phyloP scores from a whole-genome alignment of 73 alveolate species.

The Halteria grandinella region DNA sequence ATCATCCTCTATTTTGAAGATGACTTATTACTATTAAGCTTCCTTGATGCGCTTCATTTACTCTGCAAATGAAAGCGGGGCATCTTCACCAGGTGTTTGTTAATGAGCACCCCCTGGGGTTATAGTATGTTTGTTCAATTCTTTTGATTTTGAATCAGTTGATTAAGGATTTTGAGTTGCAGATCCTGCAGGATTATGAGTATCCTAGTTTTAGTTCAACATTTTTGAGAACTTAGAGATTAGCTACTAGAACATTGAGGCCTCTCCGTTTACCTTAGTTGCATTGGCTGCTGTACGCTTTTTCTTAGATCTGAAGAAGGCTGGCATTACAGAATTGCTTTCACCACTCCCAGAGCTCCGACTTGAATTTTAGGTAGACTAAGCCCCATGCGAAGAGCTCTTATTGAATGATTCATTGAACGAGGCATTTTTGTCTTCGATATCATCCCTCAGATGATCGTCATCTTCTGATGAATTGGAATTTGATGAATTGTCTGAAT shows the following conservation, averaged over 20 bases:
- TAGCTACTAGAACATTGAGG: conserved; percentile 5
- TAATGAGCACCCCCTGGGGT: too few species aligned
- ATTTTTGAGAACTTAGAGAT: conserved; percentile 15
- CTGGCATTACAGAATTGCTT: too few species aligned
- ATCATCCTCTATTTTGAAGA: conserved; percentile 29
- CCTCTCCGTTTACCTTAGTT: not conserved
- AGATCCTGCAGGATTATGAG: too few species aligned
- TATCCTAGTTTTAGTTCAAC: conserved; percentile 4
- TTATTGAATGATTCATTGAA: conserved; percentile 21
- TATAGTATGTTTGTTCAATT: too few species aligned
- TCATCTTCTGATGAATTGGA: not conserved
- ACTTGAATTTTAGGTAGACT: conserved; percentile 29
- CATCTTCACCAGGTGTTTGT: too few species aligned
- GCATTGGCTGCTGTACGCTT: too few species aligned
- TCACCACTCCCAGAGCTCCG: conserved; percentile 19
- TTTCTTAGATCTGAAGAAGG: too few species aligned
- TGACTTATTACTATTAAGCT: not conserved
- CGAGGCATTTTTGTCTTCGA: conserved; percentile 37
- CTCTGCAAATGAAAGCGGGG: too few species aligned
- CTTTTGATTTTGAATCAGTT: too few species aligned
- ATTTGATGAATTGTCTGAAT: not conserved
- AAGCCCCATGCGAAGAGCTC: conserved; percentile 1
- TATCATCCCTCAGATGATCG: conserved; percentile 31
- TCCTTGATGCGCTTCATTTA: not conserved
- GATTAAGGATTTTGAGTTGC: too few species aligned